phyloP scores from a whole-genome alignment of 2,329 filamentous ascomycete species.

The Stachybotrys chartarum region DNA sequence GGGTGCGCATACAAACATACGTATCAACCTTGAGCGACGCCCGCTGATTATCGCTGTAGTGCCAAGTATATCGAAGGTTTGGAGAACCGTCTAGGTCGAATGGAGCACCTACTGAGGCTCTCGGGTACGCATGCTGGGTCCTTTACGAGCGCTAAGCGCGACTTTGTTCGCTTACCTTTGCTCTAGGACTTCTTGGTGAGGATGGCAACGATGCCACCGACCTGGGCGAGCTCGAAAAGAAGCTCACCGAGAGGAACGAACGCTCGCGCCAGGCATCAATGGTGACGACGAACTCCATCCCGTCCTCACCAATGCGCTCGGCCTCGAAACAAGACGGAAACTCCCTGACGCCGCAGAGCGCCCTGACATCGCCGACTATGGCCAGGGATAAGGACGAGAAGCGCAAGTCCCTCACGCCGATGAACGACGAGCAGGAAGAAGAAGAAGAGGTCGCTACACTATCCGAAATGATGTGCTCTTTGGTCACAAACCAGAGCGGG shows the following conservation, averaged over 20 bases:
- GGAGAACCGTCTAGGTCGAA: constrained; percentile 88
- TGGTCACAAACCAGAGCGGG: constrained; percentile 90
- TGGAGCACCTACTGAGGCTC: constrained; percentile 85
- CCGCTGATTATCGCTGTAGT: constrained; percentile 34
- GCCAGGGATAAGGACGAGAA: constrained; percentile 30
- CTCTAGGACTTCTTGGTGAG: constrained; percentile 67
- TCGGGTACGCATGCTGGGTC: constrained; percentile 47
- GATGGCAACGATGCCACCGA: constrained; percentile 83
- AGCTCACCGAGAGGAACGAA: constrained; percentile 51
- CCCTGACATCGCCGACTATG: constrained; percentile 46
- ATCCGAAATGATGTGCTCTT: constrained; percentile 97
- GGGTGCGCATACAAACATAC: constrained; percentile 52
- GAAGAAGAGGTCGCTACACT: constrained; percentile 71
- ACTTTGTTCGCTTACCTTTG: constrained; percentile 5
- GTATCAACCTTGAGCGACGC: background rate
- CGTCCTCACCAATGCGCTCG: constrained; percentile 43
- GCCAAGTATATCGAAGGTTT: constrained; percentile 97
- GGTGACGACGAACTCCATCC: constrained; percentile 33
- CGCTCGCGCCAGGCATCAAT: constrained; percentile 43
- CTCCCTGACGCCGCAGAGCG: constrained; percentile 43
- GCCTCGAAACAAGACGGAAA: constrained; percentile 34
- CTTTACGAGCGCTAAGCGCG: background rate
- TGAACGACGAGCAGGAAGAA: constrained; percentile 13
- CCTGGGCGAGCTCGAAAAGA: constrained; percentile 79
- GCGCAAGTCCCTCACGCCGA: constrained; percentile 17